phyloP scores from a whole-genome alignment of 495 filamentous ascomycete species.

The Aspergillus wentii region DNA sequence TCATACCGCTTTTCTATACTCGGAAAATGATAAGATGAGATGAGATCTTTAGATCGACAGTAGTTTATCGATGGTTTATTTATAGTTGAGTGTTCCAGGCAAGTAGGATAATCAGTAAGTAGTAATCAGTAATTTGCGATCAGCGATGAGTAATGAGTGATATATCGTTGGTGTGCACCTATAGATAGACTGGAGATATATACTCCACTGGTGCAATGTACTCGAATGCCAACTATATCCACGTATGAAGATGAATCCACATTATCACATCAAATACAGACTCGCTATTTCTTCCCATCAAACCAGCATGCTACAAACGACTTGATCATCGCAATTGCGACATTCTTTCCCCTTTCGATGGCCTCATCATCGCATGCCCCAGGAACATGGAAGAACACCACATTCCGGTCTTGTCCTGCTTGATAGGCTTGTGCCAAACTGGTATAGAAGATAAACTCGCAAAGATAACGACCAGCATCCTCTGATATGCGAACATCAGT shows the following conservation, averaged over 20 bases:
- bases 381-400: slow-evolving; percentile 79
- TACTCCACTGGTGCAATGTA: no score
- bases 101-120: no score
- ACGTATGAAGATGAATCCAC: background rate
- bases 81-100: no score
- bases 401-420: slow-evolving; percentile 46
- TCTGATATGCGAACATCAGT: slow-evolving; percentile 60
- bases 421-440: slow-evolving; percentile 55
- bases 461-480: slow-evolving; percentile 77
- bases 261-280: background rate
- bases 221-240: no score
- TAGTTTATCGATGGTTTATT: no score
- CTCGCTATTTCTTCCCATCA: slow-evolving; percentile 14
- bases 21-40: no score
- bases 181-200: no score
- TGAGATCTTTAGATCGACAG: no score
- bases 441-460: slow-evolving; percentile 83
- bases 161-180: no score
- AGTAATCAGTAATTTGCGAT: no score
- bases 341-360: slow-evolving; percentile 54
- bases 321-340: slow-evolving; percentile 65
- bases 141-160: no score
- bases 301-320: slow-evolving; percentile 54
- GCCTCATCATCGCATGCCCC: slow-evolving; percentile 48
- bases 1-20: no score